Conservation (phyloP, 1,139 yeast genomes). For the Groenewaldozyma sp. region DNA sequence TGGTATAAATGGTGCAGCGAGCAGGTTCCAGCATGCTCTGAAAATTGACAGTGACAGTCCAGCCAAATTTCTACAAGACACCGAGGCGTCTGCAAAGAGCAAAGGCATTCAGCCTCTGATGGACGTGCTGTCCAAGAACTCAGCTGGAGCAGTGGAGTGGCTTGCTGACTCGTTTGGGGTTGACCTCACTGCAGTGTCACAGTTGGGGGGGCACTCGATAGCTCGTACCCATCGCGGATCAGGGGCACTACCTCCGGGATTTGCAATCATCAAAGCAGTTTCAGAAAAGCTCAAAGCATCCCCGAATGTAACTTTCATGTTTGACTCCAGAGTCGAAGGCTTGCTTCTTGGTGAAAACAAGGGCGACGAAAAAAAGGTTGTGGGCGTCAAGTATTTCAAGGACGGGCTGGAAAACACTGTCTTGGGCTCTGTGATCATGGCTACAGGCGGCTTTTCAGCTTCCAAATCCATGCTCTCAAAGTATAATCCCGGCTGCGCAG, state of each 20-base stretch:
- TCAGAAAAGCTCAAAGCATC: constrained; percentile 35
- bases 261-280: constrained; percentile 61
- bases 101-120: constrained; percentile 49
- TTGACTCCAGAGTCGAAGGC: constrained; percentile 1
- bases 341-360: constrained; percentile 16
- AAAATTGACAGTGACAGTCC: constrained; percentile 49
- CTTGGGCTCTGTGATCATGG: constrained; percentile 54
- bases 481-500: constrained; percentile 53
- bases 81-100: constrained; percentile 55
- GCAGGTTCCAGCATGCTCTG: constrained; percentile 43
- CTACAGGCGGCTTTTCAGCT: constrained; percentile 74
- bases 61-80: constrained; percentile 54
- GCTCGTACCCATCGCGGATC: constrained; percentile 69
- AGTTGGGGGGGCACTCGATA: constrained; percentile 66
- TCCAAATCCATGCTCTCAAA: constrained; percentile 42
- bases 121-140: constrained; percentile 40
- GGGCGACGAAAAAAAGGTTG: constrained; percentile 20
- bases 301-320: neutral
- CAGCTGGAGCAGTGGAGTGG: constrained; percentile 57
- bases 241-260: constrained; percentile 56
- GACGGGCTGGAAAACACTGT: constrained; percentile 25
- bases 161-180: constrained; percentile 51
- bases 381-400: constrained; percentile 43
- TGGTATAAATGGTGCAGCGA: constrained; percentile 70
- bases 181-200: constrained; percentile 55